These are phyloP conservation scores for Scheffersomyces ergatensis DNA, from an alignment of 805 yeast species.

Conservation along the genomic window DNA sequence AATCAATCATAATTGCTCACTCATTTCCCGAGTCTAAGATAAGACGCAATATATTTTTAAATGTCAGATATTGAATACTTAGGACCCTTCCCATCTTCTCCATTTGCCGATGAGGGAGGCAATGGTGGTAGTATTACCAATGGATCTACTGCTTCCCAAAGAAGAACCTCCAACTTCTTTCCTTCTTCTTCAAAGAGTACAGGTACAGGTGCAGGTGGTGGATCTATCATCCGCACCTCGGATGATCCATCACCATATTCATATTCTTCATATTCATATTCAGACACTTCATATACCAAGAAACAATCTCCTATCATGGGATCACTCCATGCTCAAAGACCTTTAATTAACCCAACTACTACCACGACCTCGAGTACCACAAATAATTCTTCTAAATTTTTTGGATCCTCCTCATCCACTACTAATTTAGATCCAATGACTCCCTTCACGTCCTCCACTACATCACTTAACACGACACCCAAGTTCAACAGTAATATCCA, in stretches of 20 bases:
- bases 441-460: neutral
- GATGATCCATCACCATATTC: neutral
- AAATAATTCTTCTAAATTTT: neutral
- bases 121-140: no score
- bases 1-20: no score
- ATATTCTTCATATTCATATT: no score
- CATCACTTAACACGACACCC: neutral
- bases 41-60: no score
- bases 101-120: neutral
- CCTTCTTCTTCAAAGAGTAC: neutral
- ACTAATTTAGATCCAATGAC: neutral
- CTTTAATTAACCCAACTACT: neutral
- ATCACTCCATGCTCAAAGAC: neutral
- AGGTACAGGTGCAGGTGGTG: no score
- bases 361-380: neutral
- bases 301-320: neutral
- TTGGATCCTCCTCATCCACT: neutral
- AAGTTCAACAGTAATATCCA: neutral
- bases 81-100: neutral
- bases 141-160: neutral
- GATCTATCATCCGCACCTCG: neutral
- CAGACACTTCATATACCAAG: neutral
- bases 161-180: slow-evolving; percentile 8
- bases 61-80: neutral
- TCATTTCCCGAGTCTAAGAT: no score